A percentile compares a stretch with the other conserved stretches of the same genome.
phyloP scores from a whole-genome alignment of 2,329 filamentous ascomycete species.

The Fusarium sarcochroum region DNA sequence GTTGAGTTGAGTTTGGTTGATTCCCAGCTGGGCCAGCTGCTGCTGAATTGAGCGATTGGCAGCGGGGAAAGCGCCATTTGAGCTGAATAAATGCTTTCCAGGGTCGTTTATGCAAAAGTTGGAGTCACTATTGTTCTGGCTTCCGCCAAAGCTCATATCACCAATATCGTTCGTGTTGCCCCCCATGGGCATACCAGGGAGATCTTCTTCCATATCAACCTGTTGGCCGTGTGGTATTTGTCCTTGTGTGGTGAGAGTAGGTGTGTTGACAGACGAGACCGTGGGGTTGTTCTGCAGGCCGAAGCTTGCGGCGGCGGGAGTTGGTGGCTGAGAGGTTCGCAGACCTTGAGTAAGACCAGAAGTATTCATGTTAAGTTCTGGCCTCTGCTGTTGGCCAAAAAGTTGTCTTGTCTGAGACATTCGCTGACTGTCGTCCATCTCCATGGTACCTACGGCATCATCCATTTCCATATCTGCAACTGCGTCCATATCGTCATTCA shows the following conservation, averaged over 20 bases:
- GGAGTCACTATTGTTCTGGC: slow-evolving; percentile 55
- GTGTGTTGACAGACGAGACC: slow-evolving; percentile 96
- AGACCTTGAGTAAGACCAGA: slow-evolving; percentile 83
- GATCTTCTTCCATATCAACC: slow-evolving; percentile 80
- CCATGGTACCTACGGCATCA: slow-evolving; percentile 78
- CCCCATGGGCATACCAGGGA: slow-evolving; percentile 74
- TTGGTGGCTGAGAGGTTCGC: slow-evolving; percentile 87
- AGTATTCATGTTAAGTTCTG: slow-evolving; percentile 85
- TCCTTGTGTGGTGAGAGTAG: slow-evolving; percentile 84
- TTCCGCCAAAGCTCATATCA: slow-evolving; percentile 67
- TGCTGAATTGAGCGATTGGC: slow-evolving; percentile 76
- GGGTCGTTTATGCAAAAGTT: slow-evolving; percentile 88
- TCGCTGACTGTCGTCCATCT: slow-evolving; percentile 72
- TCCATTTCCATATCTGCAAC: slow-evolving; percentile 98
- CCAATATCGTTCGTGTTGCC: slow-evolving; percentile 67
- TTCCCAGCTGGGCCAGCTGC: slow-evolving; percentile 78
- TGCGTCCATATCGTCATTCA: slow-evolving; percentile 80
- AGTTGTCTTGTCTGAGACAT: slow-evolving; percentile 79
- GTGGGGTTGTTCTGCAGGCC: slow-evolving; percentile 93
- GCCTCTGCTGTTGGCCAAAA: slow-evolving; percentile 74
- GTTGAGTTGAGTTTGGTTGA: slow-evolving; percentile 82
- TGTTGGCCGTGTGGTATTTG: slow-evolving; percentile 73
- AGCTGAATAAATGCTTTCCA: slow-evolving; percentile 92
- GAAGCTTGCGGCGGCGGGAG: slow-evolving; percentile 82
- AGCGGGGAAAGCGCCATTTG: slow-evolving; percentile 78